A percentile compares a stretch with the other conserved stretches of the same genome.
These are phyloP conservation scores for Colletotrichum theobromicola DNA, from an alignment of 2,329 filamentous ascomycete genomes.

Conservation along the genomic window DNA sequence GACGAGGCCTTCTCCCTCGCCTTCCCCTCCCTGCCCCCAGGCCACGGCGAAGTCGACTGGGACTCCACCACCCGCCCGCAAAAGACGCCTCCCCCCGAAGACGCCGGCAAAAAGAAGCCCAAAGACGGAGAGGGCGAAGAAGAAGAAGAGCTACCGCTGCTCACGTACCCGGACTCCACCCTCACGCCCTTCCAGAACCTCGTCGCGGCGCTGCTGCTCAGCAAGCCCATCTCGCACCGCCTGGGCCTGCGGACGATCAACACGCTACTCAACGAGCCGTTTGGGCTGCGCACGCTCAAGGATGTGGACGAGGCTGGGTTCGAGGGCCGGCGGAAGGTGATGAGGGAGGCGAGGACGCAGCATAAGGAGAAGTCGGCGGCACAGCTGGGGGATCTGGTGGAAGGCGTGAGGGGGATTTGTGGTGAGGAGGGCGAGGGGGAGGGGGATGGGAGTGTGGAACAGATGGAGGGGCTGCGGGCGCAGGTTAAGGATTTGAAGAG, in stretches of 20 bases:
- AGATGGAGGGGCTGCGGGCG: background rate
- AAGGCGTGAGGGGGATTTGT: background rate
- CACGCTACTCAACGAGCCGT: conserved; percentile 48
- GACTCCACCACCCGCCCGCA: background rate
- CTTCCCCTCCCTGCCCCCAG: background rate
- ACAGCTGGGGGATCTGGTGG: conserved; percentile 32
- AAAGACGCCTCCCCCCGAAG: background rate
- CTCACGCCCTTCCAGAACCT: conserved; percentile 49
- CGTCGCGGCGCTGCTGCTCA: conserved; percentile 45
- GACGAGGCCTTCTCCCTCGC: background rate
- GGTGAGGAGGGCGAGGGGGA: background rate
- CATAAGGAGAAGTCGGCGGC: conserved; percentile 50
- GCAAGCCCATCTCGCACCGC: conserved; percentile 46
- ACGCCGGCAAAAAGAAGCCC: background rate
- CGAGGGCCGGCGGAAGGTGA: conserved; percentile 40
- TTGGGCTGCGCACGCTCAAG: conserved; percentile 25
- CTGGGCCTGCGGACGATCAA: conserved; percentile 47
- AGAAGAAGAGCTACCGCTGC: background rate
- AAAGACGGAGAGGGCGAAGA: background rate
- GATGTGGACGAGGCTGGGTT: conserved; percentile 37
- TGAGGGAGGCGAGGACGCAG: conserved; percentile 46
- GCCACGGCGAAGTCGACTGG: conserved; percentile 9
- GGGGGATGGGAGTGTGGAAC: background rate
- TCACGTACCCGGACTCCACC: conserved; percentile 6
- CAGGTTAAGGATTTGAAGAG: background rate